Conservation (phyloP, 192 early-diverging fungal genomes). For the Backusella tuberculispora region DNA sequence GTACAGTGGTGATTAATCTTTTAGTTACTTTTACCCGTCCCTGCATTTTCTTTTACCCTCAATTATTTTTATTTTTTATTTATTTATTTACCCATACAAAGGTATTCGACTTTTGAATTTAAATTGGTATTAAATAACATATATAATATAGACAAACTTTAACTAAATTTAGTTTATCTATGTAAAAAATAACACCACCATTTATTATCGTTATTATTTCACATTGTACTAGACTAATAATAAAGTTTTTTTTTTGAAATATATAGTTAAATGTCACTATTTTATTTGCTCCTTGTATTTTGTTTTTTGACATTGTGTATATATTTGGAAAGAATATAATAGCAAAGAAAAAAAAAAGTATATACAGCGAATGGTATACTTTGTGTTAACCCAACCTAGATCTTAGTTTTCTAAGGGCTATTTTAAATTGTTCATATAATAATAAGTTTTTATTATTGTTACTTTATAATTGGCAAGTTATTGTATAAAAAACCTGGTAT, state of each 20-base stretch:
- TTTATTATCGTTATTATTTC: background rate
- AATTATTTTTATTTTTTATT: background rate
- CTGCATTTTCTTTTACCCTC: constrained; percentile 3
- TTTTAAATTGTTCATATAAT: background rate
- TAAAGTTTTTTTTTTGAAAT: background rate
- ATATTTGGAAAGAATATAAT: background rate
- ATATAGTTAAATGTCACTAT: background rate
- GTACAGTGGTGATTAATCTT: background rate
- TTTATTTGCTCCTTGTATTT: background rate
- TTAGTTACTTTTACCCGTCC: background rate
- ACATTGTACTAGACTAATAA: background rate
- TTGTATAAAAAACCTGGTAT: background rate
- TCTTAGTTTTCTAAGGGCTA: background rate
- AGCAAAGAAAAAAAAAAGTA: too few species aligned
- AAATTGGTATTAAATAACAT: too few species aligned
- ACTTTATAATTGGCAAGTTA: background rate
- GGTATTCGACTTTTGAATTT: background rate
- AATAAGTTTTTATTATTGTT: background rate
- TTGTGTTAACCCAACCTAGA: too few species aligned
- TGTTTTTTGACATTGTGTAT: background rate
- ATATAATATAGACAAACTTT: background rate
- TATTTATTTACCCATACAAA: background rate
- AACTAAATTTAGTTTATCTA: background rate
- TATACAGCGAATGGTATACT: background rate
- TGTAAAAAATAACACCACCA: background rate